phyloP scores from a whole-genome alignment of 2,329 filamentous ascomycete species.

The Ceratocystis albifundus region DNA sequence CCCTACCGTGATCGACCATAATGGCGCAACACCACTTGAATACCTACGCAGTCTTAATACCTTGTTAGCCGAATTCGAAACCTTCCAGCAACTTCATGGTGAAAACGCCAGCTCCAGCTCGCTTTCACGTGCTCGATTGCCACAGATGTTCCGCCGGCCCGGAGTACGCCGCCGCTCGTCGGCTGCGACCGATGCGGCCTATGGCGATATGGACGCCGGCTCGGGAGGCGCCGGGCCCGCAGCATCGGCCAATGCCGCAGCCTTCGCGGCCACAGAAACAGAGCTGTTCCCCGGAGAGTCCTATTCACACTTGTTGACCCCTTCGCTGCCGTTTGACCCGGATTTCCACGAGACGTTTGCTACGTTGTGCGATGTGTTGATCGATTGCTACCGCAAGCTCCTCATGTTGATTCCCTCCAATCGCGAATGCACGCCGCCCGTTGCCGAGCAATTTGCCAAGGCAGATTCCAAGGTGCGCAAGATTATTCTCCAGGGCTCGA shows the following conservation, averaged over 20 bases:
- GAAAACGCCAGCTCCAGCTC: conserved; percentile 61
- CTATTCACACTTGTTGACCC: conserved; percentile 82
- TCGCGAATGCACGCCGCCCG: conserved; percentile 53
- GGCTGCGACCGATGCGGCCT: conserved; percentile 34
- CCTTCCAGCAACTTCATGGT: conserved; percentile 78
- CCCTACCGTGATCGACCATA: conserved; percentile 78
- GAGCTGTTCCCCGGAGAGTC: conserved; percentile 72
- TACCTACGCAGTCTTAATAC: conserved; percentile 79
- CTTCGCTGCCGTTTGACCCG: conserved; percentile 83
- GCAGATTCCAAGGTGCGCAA: conserved; percentile 78
- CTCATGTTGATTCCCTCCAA: conserved; percentile 64
- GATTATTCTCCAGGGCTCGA: conserved; percentile 72
- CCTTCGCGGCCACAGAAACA: conserved; percentile 47
- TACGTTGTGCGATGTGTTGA: conserved; percentile 86
- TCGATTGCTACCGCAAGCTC: conserved; percentile 79
- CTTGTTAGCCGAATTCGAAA: conserved; percentile 81
- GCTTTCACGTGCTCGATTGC: conserved; percentile 65
- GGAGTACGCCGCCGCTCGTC: conserved; percentile 43
- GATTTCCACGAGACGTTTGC: conserved; percentile 96
- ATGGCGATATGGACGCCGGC: conserved; percentile 28
- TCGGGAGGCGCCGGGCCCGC: conserved; percentile 26
- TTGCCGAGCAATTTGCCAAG: conserved; percentile 82
- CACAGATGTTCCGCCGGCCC: conserved; percentile 68
- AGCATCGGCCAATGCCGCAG: conserved; percentile 38
- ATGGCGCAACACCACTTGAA: conserved; percentile 65